Percentiles rank a stretch among this genome's conserved stretches.
Evolutionary conservation across 352 stramenopile genomes (phyloP).

Genomic region (Halophytophthora batemanensis): DNA sequence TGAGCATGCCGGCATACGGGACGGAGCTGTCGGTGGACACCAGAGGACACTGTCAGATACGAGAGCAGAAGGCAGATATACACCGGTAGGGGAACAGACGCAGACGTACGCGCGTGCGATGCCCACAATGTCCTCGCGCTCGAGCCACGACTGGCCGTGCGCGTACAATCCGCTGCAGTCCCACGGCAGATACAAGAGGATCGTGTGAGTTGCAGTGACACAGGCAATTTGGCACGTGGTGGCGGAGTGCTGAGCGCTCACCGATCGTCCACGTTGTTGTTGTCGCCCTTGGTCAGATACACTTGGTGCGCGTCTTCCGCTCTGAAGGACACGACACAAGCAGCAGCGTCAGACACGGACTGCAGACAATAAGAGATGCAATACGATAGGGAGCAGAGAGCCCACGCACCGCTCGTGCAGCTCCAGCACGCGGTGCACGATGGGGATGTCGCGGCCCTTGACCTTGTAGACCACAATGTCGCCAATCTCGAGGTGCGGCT

Average conservation of each 20-base stretch:
- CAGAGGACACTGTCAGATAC: neutral
- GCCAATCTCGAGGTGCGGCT: constrained; percentile 75
- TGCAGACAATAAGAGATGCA: neutral
- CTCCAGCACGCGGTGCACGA: constrained; percentile 98
- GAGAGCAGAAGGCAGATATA: constrained; percentile 2
- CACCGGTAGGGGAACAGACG: constrained; percentile 1
- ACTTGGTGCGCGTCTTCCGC: constrained; percentile 88
- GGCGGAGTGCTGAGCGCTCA: constrained; percentile 16
- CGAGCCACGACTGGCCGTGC: constrained; percentile 97
- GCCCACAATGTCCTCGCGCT: constrained; percentile 97
- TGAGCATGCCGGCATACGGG: constrained; percentile 98
- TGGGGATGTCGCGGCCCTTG: constrained; percentile 98
- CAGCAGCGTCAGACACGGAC: constrained; percentile 8
- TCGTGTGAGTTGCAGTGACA: constrained; percentile 1
- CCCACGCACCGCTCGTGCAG: constrained; percentile 87
- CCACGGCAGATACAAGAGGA: constrained; percentile 3
- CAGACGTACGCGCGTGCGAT: constrained; percentile 87
- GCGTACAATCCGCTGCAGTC: constrained; percentile 91
- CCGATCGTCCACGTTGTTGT: constrained; percentile 98
- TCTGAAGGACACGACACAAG: constrained; percentile 14
- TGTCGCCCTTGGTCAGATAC: constrained; percentile 99
- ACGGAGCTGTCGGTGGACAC: constrained; percentile 70
- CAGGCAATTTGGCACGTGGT: too few species aligned
- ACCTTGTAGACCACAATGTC: constrained; percentile 97
- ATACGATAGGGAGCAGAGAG: neutral